These are phyloP conservation scores for Vitis riparia DNA, from an alignment of 164 flowering plant genomes.

Conservation along the genomic window DNA sequence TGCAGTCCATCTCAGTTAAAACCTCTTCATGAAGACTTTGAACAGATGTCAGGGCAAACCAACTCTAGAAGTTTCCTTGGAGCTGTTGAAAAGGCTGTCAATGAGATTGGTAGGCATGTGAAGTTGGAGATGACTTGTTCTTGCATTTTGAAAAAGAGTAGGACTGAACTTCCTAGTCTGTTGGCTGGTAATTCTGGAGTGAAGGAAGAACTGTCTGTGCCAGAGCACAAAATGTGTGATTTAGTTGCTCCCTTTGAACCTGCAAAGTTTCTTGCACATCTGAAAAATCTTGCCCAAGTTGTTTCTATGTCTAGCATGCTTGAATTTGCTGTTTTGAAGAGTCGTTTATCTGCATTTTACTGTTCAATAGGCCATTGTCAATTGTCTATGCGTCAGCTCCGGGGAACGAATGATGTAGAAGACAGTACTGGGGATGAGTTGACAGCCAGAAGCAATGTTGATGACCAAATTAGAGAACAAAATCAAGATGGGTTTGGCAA, in stretches of 20 bases:
- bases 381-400: constrained; percentile 40
- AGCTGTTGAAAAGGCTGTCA: constrained; percentile 41
- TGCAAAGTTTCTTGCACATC: constrained; percentile 27
- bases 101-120: constrained; percentile 29
- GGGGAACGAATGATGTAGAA: constrained; percentile 27
- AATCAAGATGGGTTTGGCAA: background rate
- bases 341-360: constrained; percentile 54
- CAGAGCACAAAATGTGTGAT: constrained; percentile 26
- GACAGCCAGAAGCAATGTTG: constrained; percentile 3
- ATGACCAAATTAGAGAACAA: constrained; percentile 13
- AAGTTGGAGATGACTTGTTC: constrained; percentile 35
- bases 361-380: constrained; percentile 40
- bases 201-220: constrained; percentile 29
- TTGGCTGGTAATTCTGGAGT: constrained; percentile 16
- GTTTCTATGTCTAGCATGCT: constrained; percentile 33
- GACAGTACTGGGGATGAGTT: constrained; percentile 14
- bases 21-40: constrained; percentile 34
- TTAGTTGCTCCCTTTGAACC: constrained; percentile 44
- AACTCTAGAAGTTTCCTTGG: constrained; percentile 30
- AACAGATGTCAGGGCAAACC: constrained; percentile 21
- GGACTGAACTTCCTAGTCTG: background rate
- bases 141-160: constrained; percentile 15
- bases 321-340: constrained; percentile 39
- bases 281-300: constrained; percentile 40
- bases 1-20: constrained; percentile 28